These are phyloP conservation scores for Cladophialophora yegresii DNA, from an alignment of 2,329 filamentous ascomycete species.

Conservation along the genomic window DNA sequence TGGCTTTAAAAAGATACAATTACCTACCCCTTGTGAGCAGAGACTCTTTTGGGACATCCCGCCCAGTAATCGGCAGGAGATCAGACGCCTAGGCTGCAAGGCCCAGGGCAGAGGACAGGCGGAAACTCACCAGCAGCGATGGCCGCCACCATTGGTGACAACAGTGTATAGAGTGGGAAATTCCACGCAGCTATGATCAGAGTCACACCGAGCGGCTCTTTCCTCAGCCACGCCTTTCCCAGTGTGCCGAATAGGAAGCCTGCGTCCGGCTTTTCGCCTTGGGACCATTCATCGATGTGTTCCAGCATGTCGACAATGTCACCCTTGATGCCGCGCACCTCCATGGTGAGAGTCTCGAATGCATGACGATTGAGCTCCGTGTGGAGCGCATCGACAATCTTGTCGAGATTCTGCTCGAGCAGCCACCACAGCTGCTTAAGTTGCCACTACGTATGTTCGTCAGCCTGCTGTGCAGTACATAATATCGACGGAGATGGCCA, in stretches of 20 bases:
- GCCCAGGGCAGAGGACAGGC: not conserved
- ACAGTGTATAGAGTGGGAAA: conserved; percentile 46
- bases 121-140: conserved; percentile 43
- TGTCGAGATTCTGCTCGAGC: conserved; percentile 45
- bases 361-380: conserved; percentile 43
- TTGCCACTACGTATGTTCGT: conserved; percentile 38
- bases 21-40: conserved; percentile 37
- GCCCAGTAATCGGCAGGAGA: not conserved
- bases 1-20: conserved; percentile 49
- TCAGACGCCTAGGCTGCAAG: not conserved
- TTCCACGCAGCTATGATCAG: conserved; percentile 40
- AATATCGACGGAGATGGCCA: not conserved
- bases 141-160: conserved; percentile 44
- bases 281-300: conserved; percentile 47
- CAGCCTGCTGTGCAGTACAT: not conserved
- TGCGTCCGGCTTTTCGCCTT: conserved; percentile 40
- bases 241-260: conserved; percentile 41
- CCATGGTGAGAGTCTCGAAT: conserved; percentile 42
- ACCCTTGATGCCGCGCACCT: conserved; percentile 40
- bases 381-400: conserved; percentile 41
- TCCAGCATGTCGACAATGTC: conserved; percentile 45
- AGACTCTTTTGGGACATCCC: conserved; percentile 1
- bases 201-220: conserved; percentile 45
- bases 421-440: conserved; percentile 49
- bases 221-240: conserved; percentile 42